Evolutionary conservation across 2,329 filamentous ascomycete species (phyloP).

Genomic region (Sporothrix sp.): DNA sequence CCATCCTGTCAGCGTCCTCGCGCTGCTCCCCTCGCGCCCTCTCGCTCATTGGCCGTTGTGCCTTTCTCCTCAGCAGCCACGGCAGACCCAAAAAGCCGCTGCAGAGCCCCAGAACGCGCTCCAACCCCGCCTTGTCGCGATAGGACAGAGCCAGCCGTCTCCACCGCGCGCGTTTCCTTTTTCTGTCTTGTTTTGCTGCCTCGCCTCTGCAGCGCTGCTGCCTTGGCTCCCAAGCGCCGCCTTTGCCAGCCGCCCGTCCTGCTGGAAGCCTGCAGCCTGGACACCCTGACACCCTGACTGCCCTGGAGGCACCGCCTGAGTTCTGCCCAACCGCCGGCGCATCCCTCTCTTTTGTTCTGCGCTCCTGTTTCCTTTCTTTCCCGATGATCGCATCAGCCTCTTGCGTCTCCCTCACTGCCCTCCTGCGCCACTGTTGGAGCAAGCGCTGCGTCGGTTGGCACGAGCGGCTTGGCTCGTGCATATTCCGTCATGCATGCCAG

Average conservation of each 20-base stretch:
- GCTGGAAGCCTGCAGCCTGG: too few relatives aligned
- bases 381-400: too few relatives aligned
- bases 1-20: not conserved
- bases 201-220: conserved; percentile 24
- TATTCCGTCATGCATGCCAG: conserved; percentile 45
- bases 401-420: too few relatives aligned
- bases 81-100: not conserved
- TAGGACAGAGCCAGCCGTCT: too few relatives aligned
- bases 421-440: too few relatives aligned
- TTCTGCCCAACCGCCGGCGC: too few relatives aligned
- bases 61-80: not conserved
- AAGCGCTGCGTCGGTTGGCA: conserved; percentile 36
- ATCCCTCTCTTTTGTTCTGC: too few relatives aligned
- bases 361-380: too few relatives aligned
- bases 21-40: not conserved
- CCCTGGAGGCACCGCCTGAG: too few relatives aligned
- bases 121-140: conserved; percentile 9
- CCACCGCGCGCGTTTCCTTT: not conserved
- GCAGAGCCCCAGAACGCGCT: conserved; percentile 7
- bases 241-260: too few relatives aligned
- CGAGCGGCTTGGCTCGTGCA: conserved; percentile 41
- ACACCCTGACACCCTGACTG: too few relatives aligned
- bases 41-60: not conserved
- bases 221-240: too few relatives aligned
- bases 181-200: not conserved